A percentile compares a stretch with the other conserved stretches of the same genome.
These are phyloP conservation scores for Dothideomycetidae sp. DNA, from an alignment of 2,329 filamentous ascomycete species.

Conservation along the genomic window DNA sequence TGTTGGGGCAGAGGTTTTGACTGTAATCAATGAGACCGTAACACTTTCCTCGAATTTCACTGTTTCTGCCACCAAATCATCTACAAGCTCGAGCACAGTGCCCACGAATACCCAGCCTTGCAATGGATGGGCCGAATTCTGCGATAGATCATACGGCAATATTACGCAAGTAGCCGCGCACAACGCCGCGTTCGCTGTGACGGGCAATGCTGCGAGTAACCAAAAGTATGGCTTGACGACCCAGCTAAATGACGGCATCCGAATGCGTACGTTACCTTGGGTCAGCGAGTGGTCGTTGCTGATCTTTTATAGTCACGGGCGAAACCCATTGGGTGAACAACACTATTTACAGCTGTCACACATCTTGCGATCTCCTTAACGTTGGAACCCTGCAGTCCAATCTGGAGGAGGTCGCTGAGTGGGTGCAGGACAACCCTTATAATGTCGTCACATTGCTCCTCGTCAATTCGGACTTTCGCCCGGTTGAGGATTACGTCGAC, in stretches of 20 bases:
- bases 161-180: constrained; percentile 66
- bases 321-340: constrained; percentile 42
- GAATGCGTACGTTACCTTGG: constrained; percentile 34
- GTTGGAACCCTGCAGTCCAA: constrained; percentile 64
- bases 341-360: constrained; percentile 68
- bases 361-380: constrained; percentile 66
- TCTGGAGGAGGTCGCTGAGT: constrained; percentile 52
- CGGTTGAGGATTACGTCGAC: constrained; percentile 47
- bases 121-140: constrained; percentile 61
- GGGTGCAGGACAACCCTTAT: constrained; percentile 65
- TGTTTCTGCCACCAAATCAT: constrained; percentile 27
- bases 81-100: constrained; percentile 15
- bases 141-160: constrained; percentile 62
- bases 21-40: constrained; percentile 12
- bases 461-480: constrained; percentile 67
- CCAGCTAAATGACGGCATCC: constrained; percentile 66
- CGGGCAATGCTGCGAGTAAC: constrained; percentile 61
- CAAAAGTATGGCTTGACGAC: constrained; percentile 52
- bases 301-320: constrained; percentile 33
- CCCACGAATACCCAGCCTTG: constrained; percentile 63
- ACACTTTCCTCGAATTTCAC: constrained; percentile 29
- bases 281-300: constrained; percentile 26
- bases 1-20: constrained; percentile 10
- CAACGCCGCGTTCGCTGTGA: constrained; percentile 63
- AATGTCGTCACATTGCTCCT: constrained; percentile 81